Conservation (phyloP, 164 flowering plant genomes). For the Vitis rupestris region DNA sequence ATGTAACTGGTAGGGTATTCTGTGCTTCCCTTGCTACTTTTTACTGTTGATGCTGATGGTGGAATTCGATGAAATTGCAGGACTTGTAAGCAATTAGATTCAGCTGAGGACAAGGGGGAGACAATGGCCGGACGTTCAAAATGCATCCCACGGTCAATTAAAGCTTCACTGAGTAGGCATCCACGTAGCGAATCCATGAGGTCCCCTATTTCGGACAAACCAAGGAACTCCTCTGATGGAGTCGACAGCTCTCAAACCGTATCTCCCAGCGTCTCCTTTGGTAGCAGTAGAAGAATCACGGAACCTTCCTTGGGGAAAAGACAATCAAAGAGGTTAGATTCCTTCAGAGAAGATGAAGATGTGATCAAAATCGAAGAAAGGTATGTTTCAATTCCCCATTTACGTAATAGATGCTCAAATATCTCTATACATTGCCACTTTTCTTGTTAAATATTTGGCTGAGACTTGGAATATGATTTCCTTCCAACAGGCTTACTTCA, state of each 20-base stretch:
- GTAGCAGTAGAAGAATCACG: constrained; percentile 55
- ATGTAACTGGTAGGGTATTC: no score
- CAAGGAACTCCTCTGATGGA: constrained; percentile 65
- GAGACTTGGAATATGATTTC: constrained; percentile 19
- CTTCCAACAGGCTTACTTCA: constrained; percentile 83
- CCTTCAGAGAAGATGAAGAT: constrained; percentile 62
- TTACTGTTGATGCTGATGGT: background rate
- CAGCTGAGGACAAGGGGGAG: constrained; percentile 48
- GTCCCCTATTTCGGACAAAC: constrained; percentile 74
- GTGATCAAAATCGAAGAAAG: constrained; percentile 91
- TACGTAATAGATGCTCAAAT: background rate
- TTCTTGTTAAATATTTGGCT: background rate
- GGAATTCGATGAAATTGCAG: constrained; percentile 35
- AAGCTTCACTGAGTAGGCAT: constrained; percentile 62
- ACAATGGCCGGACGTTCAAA: constrained; percentile 48
- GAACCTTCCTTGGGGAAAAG: constrained; percentile 39
- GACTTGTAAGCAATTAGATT: constrained; percentile 39
- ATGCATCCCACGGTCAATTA: constrained; percentile 78
- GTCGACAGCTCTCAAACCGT: constrained; percentile 25
- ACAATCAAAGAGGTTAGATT: constrained; percentile 47
- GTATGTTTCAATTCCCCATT: constrained; percentile 39
- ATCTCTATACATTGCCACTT: background rate
- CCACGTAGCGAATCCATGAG: constrained; percentile 65
- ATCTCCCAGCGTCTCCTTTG: constrained; percentile 33
- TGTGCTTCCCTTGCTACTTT: background rate